Evolutionary conservation across 2,329 filamentous ascomycete species (phyloP).

Genomic region (Blastomyces gilchristii): DNA sequence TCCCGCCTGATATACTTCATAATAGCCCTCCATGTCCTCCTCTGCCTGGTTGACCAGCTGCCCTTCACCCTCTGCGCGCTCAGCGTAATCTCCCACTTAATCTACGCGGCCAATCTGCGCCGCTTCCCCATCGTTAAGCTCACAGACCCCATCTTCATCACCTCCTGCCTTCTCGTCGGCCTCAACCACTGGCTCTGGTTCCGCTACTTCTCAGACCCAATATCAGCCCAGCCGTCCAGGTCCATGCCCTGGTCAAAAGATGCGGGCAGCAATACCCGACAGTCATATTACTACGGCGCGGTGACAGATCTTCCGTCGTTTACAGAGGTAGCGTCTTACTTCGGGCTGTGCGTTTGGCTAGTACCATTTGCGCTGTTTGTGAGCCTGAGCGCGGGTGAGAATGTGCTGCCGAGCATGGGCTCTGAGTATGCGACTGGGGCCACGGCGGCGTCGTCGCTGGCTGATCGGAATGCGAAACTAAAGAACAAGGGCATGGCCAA

Average conservation of each 20-base stretch:
- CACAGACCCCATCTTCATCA: conserved; percentile 73
- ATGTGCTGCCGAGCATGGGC: conserved; percentile 86
- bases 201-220: conserved; percentile 65
- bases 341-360: conserved; percentile 92
- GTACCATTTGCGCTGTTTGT: conserved; percentile 94
- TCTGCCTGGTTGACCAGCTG: conserved; percentile 76
- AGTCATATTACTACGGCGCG: conserved; percentile 32
- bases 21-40: conserved; percentile 60
- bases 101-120: conserved; percentile 81
- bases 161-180: conserved; percentile 75
- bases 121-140: conserved; percentile 70
- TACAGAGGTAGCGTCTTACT: conserved; percentile 90
- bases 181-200: conserved; percentile 96
- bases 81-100: conserved; percentile 66
- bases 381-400: conserved; percentile 84
- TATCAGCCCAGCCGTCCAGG: conserved; percentile 35
- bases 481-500: conserved; percentile 53
- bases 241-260: conserved; percentile 30
- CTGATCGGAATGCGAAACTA: conserved; percentile 29
- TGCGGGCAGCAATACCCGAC: conserved; percentile 22
- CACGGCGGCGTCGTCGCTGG: conserved; percentile 15
- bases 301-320: conserved; percentile 58
- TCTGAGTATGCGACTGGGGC: conserved; percentile 57
- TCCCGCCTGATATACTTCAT: conserved; percentile 75
- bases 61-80: conserved; percentile 64